phyloP scores from a whole-genome alignment of 805 yeast species.

The Henningerozyma blattae region DNA sequence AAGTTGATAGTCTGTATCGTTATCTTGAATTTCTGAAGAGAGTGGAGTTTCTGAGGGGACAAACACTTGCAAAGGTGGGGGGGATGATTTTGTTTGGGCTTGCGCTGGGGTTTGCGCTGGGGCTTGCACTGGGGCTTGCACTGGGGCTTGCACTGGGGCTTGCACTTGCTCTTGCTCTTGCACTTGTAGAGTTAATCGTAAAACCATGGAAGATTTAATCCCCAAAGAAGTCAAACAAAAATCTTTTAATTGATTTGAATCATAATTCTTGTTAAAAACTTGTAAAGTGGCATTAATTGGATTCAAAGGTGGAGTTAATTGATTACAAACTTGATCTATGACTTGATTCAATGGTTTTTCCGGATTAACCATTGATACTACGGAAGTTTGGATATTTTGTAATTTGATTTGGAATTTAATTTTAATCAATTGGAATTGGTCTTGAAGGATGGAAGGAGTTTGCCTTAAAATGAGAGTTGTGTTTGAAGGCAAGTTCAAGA shows the following conservation, averaged over 20 bases:
- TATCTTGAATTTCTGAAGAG: conserved; percentile 23
- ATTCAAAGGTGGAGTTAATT: conserved; percentile 6
- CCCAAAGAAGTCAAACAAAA: conserved; percentile 12
- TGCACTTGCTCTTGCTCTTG: neutral
- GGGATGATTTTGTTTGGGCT: neutral
- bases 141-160: neutral
- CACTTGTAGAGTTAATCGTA: conserved; percentile 1
- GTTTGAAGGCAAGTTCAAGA: conserved; percentile 34
- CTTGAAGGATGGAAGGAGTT: neutral
- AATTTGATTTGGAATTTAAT: conserved; percentile 24
- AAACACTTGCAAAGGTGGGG: conserved; percentile 6
- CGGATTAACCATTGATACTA: conserved; percentile 15
- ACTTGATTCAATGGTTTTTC: conserved; percentile 9
- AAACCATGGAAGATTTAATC: conserved; percentile 7
- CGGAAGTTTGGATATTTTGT: conserved; percentile 12
- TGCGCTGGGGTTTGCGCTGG: too few relatives aligned
- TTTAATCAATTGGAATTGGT: conserved; percentile 10
- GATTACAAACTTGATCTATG: conserved; percentile 7
- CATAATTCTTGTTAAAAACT: conserved; percentile 12
- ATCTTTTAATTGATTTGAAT: conserved; percentile 5
- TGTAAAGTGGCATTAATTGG: conserved; percentile 9
- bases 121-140: neutral
- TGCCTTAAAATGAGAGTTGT: conserved; percentile 26
- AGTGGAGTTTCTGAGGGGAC: conserved; percentile 11
- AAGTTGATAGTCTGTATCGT: conserved; percentile 33